Base-by-base conservation (phyloP, 768 basidiomycete species). In the Cyclocybe cylindracea region DNA sequence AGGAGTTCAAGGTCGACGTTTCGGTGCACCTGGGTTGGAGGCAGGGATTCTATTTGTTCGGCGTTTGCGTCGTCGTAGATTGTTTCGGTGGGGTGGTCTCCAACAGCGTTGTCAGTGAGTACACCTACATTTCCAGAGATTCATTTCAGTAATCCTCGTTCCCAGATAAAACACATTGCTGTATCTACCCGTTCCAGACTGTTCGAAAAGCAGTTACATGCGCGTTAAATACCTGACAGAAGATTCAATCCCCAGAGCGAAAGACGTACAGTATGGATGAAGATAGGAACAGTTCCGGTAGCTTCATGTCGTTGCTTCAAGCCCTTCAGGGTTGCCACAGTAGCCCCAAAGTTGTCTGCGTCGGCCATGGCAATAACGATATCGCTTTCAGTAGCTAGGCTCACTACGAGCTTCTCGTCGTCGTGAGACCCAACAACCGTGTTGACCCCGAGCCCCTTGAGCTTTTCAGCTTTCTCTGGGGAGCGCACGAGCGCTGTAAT, bases 261-360 rank as follows among this genome's bases (percentile, higher is more conserved):
- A 16, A 18, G 3, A 66, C 83, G 57, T 58, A 84, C 86, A 0
- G 85, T 86, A 59, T 89, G 83, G 13, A 89, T 85, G 8, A 83
- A 70, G 50, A 74, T 71, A 5, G 83, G 75, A 2, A 64, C 60
- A 2, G 61, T 68, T 3, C 79, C 78, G 1, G 76, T 77, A 16
- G 55, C 60, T 33, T 72, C 67, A 44, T 75, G 65, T 16, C 73
- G 66, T 56, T 71, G 76, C 68, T 78, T 82, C 61, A 82, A 52
- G 1, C 87, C 86, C 10, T 62, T 70, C 50, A 88, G 63, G 8
- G 79, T 76, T 1, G 80, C 78, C 36, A 73, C 57, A 0, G 70
- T 72, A 0, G 78, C 78, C 0, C 62, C 60, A 0, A 77, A 47
- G 45, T 84, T 65, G 54, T 87, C 84, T 3, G 65, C 57, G 53